These are phyloP conservation scores for Quercus rubra DNA, from an alignment of 306 rosid genomes.

Conservation along the genomic window DNA sequence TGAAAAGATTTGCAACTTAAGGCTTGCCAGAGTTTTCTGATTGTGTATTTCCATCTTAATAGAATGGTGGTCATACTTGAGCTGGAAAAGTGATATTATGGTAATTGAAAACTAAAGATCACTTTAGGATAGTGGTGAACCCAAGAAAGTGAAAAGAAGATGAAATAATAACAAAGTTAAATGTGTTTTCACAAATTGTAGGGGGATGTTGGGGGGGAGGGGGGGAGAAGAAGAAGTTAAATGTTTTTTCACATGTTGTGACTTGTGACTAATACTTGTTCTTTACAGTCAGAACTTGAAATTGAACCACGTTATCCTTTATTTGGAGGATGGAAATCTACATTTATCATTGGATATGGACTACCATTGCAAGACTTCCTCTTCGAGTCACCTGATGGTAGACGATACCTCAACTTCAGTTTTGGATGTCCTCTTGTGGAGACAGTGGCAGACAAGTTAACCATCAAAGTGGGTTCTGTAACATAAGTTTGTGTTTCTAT, in stretches of 20 bases:
- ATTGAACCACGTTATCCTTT: slow-evolving; percentile 95
- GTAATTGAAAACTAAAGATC: not conserved
- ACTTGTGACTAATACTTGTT: slow-evolving; percentile 17
- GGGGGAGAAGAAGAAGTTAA: not conserved
- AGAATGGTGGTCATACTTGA: not conserved
- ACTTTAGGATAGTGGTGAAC: not conserved
- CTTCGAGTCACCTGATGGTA: slow-evolving; percentile 86
- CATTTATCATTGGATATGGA: slow-evolving; percentile 86
- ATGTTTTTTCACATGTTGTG: not conserved
- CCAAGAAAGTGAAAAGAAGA: not conserved
- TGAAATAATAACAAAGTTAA: not conserved
- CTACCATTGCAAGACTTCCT: slow-evolving; percentile 93
- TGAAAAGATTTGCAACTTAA: not conserved
- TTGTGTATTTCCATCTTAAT: not conserved
- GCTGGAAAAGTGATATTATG: not conserved
- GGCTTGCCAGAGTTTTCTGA: not conserved
- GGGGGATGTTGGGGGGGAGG: too few relatives aligned
- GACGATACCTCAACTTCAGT: slow-evolving; percentile 88
- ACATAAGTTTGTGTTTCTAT: slow-evolving; percentile 19
- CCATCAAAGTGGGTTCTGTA: slow-evolving; percentile 59
- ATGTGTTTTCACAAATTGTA: not conserved
- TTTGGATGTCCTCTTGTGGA: slow-evolving; percentile 89
- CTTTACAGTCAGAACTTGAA: slow-evolving; percentile 90
- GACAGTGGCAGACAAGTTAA: slow-evolving; percentile 81
- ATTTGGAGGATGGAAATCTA: slow-evolving; percentile 98